Base-by-base conservation (phyloP, 805 yeast genomes). In the Suhomyces tanzawaensis region DNA sequence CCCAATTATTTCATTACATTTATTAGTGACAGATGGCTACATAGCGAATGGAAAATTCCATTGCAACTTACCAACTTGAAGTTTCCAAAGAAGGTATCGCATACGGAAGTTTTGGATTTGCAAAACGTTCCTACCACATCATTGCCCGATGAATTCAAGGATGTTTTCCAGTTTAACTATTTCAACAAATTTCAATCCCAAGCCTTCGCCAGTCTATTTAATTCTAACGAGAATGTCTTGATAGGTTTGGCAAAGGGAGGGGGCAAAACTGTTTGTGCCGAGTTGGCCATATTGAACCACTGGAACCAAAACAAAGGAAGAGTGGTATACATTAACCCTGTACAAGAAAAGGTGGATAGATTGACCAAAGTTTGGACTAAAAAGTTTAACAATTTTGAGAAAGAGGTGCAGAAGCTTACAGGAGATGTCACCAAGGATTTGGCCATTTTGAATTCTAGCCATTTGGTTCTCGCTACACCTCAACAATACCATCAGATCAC, bases 1-100 rank as follows among this genome's bases (percentile, higher is more conserved):
- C 96, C 96, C 0, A 81, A 79, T 48, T 80, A 83, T 46, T 87
- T 84, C 57, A 72, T 89, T 4, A 70, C 83, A 0, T 57, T 90
- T 9, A 60, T 84, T 2, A 87, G 95, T 40, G 95, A 90, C 41
- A 77, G 72, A 42, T 93, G 98, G 99, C 61, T 89, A 4, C 90
- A 86, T 44, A 78, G 88, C 40, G 85, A 77, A 39, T 67, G 72
- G 44, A 76, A 74, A 42, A 55, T 74, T 1, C 86, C 96, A 0
- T 67, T 88, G 1, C 58, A 78, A 39, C 61, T 87, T 42, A 63
- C 69, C 22, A 54, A 64, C 16, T 46, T 85, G 37, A 66, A 62
- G 23, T 36, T 79, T 4, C 96, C 95, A 4, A 74, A 76, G 51
- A 75, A 74, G 46, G 77, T 82, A 40, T 78, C 86, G 1, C 79